phyloP scores from a whole-genome alignment of 1,284 basidiomycete species.

The Marasmius sp. region DNA sequence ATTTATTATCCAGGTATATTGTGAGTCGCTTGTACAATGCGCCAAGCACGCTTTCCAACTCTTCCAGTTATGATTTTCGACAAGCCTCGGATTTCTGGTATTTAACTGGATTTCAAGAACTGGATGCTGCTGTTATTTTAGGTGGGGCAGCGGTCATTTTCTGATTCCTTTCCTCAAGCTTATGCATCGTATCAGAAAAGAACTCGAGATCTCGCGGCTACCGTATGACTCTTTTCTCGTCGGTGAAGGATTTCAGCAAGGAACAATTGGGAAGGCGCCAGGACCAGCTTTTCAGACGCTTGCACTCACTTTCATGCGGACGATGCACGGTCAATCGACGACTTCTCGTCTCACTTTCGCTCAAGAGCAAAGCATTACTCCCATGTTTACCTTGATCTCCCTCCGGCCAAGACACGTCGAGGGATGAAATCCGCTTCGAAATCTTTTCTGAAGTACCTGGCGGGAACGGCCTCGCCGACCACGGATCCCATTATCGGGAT shows the following conservation, averaged over 20 bases:
- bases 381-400: conserved; percentile 41
- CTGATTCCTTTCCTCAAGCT: not conserved
- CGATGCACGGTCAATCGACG: conserved; percentile 59
- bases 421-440: conserved; percentile 33
- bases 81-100: conserved; percentile 95
- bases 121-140: conserved; percentile 85
- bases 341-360: conserved; percentile 53
- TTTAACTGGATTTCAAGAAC: conserved; percentile 93
- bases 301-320: conserved; percentile 74
- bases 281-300: conserved; percentile 63
- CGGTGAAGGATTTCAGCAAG: conserved; percentile 72
- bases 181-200: conserved; percentile 46
- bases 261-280: conserved; percentile 95
- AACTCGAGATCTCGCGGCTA: conserved; percentile 74
- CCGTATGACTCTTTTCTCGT: conserved; percentile 87
- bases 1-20: conserved; percentile 41
- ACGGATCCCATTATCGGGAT: conserved; percentile 54
- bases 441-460: conserved; percentile 49
- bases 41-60: conserved; percentile 18
- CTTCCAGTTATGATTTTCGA: conserved; percentile 86
- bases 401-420: conserved; percentile 15
- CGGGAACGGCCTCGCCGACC: conserved; percentile 28
- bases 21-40: conserved; percentile 34
- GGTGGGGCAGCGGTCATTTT: conserved; percentile 42
- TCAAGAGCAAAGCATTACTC: conserved; percentile 27